Evolutionary conservation across 495 filamentous ascomycete species (phyloP), one percentile per base, ranked within the genome.

Genomic region (Amphirosellinia nigrospora): DNA sequence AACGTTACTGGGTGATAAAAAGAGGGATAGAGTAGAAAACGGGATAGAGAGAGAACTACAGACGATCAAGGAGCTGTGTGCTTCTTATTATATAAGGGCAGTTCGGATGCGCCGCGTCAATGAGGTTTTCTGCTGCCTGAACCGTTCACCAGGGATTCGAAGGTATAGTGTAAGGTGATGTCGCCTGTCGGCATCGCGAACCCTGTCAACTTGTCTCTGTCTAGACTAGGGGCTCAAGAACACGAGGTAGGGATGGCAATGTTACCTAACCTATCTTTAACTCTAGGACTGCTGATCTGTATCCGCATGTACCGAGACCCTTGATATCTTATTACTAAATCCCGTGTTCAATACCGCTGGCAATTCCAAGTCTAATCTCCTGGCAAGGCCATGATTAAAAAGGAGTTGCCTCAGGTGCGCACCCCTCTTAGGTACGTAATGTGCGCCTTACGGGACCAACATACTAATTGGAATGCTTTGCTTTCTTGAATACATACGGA

Each of bases 311-410:
- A 46, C 59, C 39, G 36, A 63, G 59, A 63, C 39, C 59, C 59
- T 63, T 63, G 38, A 45, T 46, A 64, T 64, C 28, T n/a, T 64
- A 50, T 48, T 60, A 62, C 36, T 23, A 45, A 62, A 62, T 62
- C 61, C 61, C 15, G 32, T 63, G 60, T 48, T 63, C 39, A 26
- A 63, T 46, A 46, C 59, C 26, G 59, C n/a, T n/a, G n/a, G n/a
- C n/a, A n/a, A n/a, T n/a, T n/a, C n/a, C n/a, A n/a, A n/a, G n/a
- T n/a, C n/a, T n/a, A n/a, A n/a, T n/a, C n/a, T n/a, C n/a, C n/a
- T n/a, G n/a, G n/a, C n/a, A n/a, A n/a, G n/a, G n/a, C n/a, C n/a
- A n/a, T n/a, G n/a, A n/a, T n/a, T n/a, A n/a, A n/a, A n/a, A n/a
- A n/a, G n/a, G n/a, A n/a, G n/a, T n/a, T n/a, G n/a, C n/a, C n/a